phyloP scores from a whole-genome alignment of 2,329 filamentous ascomycete genomes.

The Didymella lethalis region DNA sequence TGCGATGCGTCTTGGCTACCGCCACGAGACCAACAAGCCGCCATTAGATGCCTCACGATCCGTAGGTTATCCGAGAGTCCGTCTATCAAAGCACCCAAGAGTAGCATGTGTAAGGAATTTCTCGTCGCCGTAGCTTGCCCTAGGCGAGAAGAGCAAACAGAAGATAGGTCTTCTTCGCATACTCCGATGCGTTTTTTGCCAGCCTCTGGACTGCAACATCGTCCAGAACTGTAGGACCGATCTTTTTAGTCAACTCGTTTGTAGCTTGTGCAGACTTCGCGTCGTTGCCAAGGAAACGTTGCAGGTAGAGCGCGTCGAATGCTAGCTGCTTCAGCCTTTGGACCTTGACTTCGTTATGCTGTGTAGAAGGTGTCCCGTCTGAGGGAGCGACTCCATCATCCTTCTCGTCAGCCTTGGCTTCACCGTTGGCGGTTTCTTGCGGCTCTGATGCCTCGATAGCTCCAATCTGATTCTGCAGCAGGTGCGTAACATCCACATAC shows the following conservation, averaged over 20 bases:
- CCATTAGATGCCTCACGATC: background rate
- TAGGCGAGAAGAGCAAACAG: constrained; percentile 76
- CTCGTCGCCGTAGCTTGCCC: background rate
- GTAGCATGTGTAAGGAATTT: background rate
- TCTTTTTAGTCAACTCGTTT: constrained; percentile 36
- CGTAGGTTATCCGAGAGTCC: background rate
- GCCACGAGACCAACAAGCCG: constrained; percentile 1
- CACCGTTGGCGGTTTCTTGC: background rate
- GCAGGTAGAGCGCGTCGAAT: constrained; percentile 57
- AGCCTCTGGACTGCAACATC: constrained; percentile 62
- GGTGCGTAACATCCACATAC: constrained; percentile 57
- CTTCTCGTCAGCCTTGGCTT: constrained; percentile 9
- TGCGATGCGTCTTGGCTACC: constrained; percentile 1
- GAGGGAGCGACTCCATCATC: constrained; percentile 22
- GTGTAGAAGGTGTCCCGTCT: constrained; percentile 17
- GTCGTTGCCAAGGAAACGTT: constrained; percentile 31
- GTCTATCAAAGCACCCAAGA: background rate
- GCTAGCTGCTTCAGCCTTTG: constrained; percentile 50
- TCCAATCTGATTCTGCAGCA: constrained; percentile 48
- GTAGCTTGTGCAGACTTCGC: constrained; percentile 36
- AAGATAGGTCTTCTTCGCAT: constrained; percentile 82
- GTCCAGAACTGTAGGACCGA: constrained; percentile 58
- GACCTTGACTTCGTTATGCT: constrained; percentile 25
- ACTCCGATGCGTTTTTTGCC: constrained; percentile 71
- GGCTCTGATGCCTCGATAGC: constrained; percentile 12